A percentile compares a stretch with the other conserved stretches of the same genome.
Conservation (phyloP, 495 filamentous ascomycete genomes). For the Neurospora discreta region DNA sequence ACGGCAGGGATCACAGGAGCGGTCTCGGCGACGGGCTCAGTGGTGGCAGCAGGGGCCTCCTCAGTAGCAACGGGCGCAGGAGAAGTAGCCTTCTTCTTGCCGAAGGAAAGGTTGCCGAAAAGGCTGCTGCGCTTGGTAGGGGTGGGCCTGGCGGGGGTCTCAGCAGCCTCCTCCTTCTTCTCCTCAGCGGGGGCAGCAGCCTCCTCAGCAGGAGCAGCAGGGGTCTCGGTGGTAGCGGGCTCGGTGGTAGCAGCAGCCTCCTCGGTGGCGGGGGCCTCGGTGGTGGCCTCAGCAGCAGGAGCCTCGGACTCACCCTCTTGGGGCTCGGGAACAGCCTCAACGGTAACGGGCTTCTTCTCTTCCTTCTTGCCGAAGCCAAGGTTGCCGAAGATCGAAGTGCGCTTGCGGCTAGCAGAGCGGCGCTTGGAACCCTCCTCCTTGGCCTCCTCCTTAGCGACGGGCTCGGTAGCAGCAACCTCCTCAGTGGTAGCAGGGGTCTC, state of each 20-base stretch:
- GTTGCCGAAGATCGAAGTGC: slow-evolving; percentile 67
- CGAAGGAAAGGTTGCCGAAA: slow-evolving; percentile 40
- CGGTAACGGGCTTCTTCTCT: slow-evolving; percentile 43
- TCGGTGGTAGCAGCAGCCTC: slow-evolving; percentile 16
- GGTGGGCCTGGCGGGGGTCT: slow-evolving; percentile 12
- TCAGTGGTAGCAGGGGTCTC: slow-evolving; percentile 26
- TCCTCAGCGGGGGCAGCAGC: slow-evolving; percentile 20
- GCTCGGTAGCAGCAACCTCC: slow-evolving; percentile 32
- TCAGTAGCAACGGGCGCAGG: slow-evolving; percentile 29
- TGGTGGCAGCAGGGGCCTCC: slow-evolving; percentile 21
- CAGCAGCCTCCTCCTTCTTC: slow-evolving; percentile 23
- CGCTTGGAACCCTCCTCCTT: slow-evolving; percentile 42
- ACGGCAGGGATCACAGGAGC: slow-evolving; percentile 48
- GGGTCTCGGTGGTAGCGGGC: slow-evolving; percentile 18
- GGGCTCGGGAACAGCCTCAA: slow-evolving; percentile 35
- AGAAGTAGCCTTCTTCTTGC: slow-evolving; percentile 41
- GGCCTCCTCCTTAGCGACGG: slow-evolving; percentile 26
- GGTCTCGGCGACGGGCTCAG: slow-evolving; percentile 41
- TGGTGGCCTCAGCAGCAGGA: slow-evolving; percentile 14
- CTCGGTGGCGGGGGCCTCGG: slow-evolving; percentile 19
- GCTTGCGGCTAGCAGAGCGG: slow-evolving; percentile 82
- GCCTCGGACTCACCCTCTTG: slow-evolving; percentile 29
- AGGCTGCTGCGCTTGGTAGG: slow-evolving; percentile 36
- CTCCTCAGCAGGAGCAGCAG: slow-evolving; percentile 23
- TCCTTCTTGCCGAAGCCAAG: slow-evolving; percentile 55